Evolutionary conservation across 352 stramenopile genomes (phyloP).

Genomic region (Phytophthora hibernalis): DNA sequence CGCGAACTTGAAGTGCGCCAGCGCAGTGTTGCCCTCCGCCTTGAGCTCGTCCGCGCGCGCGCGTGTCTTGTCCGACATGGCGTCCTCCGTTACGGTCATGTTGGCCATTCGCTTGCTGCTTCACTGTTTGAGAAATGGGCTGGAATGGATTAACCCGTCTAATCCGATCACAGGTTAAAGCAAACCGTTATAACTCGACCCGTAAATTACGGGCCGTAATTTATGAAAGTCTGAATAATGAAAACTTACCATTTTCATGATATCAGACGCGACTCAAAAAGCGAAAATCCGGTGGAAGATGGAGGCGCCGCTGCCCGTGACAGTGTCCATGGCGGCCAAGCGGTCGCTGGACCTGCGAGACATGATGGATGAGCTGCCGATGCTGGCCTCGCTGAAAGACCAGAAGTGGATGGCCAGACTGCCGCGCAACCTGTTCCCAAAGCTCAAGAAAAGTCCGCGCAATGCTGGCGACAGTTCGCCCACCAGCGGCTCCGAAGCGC

Average conservation of each 20-base stretch:
- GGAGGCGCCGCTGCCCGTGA: conserved; percentile 35
- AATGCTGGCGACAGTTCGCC: conserved; percentile 15
- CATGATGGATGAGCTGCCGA: conserved; percentile 70
- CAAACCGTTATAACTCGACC: too few species aligned
- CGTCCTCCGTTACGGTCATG: conserved; percentile 55
- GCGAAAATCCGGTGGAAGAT: conserved; percentile 29
- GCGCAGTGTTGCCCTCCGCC: conserved; percentile 82
- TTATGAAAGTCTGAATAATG: too few species aligned
- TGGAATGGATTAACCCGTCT: not conserved
- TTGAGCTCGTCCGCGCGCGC: conserved; percentile 83
- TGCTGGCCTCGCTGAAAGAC: conserved; percentile 61
- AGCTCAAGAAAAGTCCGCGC: conserved; percentile 30
- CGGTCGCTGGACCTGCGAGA: conserved; percentile 56
- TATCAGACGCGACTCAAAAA: conserved; percentile 27
- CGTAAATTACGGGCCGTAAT: too few species aligned
- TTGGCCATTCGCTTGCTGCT: conserved; percentile 45
- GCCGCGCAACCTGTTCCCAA: conserved; percentile 45
- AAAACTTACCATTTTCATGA: conserved; percentile 13
- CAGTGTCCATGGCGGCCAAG: conserved; percentile 22
- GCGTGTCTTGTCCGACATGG: conserved; percentile 66
- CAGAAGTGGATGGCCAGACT: conserved; percentile 74
- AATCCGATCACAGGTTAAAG: too few species aligned
- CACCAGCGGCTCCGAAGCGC: conserved; percentile 20
- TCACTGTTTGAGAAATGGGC: conserved; percentile 5
- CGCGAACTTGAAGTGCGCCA: conserved; percentile 84